Percentiles rank a stretch among this genome's conserved stretches.
phyloP scores from a whole-genome alignment of 1,139 yeast genomes.

The Candida sanyaensis region DNA sequence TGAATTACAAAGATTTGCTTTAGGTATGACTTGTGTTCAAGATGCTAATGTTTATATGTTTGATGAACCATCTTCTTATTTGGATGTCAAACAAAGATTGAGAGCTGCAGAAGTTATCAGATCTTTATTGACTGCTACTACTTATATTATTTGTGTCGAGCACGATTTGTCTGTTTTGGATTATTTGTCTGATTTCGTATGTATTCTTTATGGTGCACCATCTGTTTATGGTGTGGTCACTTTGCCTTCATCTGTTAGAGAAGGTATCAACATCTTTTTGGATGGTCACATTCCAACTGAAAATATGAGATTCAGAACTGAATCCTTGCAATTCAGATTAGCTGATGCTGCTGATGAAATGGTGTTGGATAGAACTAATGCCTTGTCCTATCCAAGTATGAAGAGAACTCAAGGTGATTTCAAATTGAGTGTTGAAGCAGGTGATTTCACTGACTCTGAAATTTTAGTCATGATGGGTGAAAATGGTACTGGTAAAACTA shows the following conservation, averaged over 20 bases:
- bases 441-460: constrained; percentile 95
- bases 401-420: constrained; percentile 94
- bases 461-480: constrained; percentile 99
- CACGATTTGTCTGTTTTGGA: constrained; percentile 97
- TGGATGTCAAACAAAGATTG: constrained; percentile 98
- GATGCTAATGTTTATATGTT: constrained; percentile 96
- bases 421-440: constrained; percentile 75
- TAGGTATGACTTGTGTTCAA: constrained; percentile 96
- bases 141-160: constrained; percentile 93
- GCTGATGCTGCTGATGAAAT: constrained; percentile 88
- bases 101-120: constrained; percentile 95
- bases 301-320: constrained; percentile 94
- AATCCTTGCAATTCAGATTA: constrained; percentile 89
- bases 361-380: constrained; percentile 75
- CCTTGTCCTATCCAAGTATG: constrained; percentile 79
- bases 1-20: constrained; percentile 96
- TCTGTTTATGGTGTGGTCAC: constrained; percentile 98
- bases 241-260: constrained; percentile 93
- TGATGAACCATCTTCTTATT: constrained; percentile 97
- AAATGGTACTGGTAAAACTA: constrained; percentile 99
- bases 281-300: constrained; percentile 98
- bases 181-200: constrained; percentile 92
- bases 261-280: constrained; percentile 96
- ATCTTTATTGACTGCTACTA: constrained; percentile 71
- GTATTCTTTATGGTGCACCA: constrained; percentile 96